These are phyloP conservation scores for Ganoderma lucidum DNA, from an alignment of 1,284 basidiomycete species.

Conservation along the genomic window DNA sequence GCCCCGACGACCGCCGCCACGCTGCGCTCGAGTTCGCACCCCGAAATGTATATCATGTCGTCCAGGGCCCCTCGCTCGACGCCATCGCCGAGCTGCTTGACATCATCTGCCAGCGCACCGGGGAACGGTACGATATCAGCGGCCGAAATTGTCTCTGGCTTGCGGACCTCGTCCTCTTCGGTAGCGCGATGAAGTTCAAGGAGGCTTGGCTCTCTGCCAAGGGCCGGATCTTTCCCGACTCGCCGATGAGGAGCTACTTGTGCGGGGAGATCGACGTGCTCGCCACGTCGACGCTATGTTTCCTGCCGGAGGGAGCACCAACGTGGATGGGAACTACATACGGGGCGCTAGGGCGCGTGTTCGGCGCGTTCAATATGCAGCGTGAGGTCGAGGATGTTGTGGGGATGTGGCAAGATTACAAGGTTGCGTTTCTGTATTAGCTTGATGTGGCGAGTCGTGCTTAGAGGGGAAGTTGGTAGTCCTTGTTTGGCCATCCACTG, in stretches of 20 bases:
- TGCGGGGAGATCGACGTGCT: constrained; percentile 11
- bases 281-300: background rate
- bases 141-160: constrained; percentile 18
- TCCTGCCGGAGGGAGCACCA: background rate
- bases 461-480: no score
- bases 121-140: background rate
- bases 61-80: constrained; percentile 13
- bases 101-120: constrained; percentile 7
- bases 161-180: constrained; percentile 17
- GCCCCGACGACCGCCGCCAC: background rate
- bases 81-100: constrained; percentile 9
- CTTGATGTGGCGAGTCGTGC: no score
- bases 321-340: background rate
- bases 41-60: background rate
- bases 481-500: no score
- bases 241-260: constrained; percentile 9
- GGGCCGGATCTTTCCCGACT: constrained; percentile 2
- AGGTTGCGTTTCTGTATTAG: no score
- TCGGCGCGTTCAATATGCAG: background rate
- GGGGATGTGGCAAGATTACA: background rate
- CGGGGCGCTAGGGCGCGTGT: background rate
- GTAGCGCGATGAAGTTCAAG: constrained; percentile 7
- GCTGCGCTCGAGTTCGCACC: background rate
- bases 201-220: constrained; percentile 9
- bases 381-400: background rate